These are phyloP conservation scores for Cryphonectria radicalis DNA, from an alignment of 2,329 filamentous ascomycete species.

Conservation along the genomic window DNA sequence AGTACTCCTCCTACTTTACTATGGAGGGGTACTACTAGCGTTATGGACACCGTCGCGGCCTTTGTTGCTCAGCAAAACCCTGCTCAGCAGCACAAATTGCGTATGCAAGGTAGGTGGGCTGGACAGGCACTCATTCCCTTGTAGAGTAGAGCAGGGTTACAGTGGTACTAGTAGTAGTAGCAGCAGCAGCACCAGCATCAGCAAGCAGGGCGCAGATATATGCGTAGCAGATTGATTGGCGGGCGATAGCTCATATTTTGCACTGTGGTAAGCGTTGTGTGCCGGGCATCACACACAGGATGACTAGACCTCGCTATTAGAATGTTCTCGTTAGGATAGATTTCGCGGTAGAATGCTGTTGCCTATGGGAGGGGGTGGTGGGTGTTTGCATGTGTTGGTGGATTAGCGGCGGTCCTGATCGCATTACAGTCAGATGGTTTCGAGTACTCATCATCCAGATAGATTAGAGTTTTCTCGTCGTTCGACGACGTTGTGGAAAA, in stretches of 20 bases:
- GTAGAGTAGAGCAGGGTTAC: neutral
- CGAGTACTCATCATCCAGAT: neutral
- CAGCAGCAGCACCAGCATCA: neutral
- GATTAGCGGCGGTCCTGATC: neutral
- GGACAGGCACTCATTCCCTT: neutral
- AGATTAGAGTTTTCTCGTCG: neutral
- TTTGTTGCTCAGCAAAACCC: neutral
- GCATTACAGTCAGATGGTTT: neutral
- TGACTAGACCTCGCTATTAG: neutral
- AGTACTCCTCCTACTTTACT: neutral
- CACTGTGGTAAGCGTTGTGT: neutral
- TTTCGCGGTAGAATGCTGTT: neutral
- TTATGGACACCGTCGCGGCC: neutral
- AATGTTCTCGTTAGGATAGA: neutral
- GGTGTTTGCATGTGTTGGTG: neutral
- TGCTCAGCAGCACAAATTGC: neutral
- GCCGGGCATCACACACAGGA: neutral
- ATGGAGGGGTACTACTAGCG: neutral
- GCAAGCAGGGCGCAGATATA: neutral
- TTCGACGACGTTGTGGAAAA: neutral
- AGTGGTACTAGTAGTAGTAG: neutral
- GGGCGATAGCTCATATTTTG: neutral
- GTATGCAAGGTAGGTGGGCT: neutral
- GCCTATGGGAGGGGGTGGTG: neutral
- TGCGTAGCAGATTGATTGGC: neutral